phyloP scores from a whole-genome alignment of 768 basidiomycete species.

The Austroboletus eburneus region DNA sequence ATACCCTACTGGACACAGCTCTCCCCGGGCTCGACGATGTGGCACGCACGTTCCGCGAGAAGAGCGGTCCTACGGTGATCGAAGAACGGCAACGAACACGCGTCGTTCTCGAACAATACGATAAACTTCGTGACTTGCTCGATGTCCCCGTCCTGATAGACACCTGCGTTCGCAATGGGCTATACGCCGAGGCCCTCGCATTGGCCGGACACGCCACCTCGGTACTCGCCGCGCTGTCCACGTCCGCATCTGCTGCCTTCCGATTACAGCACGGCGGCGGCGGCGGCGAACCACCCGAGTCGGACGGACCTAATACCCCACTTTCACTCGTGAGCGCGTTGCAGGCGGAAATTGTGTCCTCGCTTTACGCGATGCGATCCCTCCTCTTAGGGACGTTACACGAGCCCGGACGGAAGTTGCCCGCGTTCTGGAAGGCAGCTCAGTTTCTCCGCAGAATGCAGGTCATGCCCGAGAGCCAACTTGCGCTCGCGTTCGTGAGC shows the following conservation, averaged over 20 bases:
- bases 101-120: slow-evolving; percentile 89
- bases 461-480: slow-evolving; percentile 63
- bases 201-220: slow-evolving; percentile 68
- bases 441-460: slow-evolving; percentile 84
- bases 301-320: slow-evolving; percentile 34
- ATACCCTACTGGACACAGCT: slow-evolving; percentile 56
- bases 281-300: slow-evolving; percentile 35
- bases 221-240: slow-evolving; percentile 36
- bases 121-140: slow-evolving; percentile 87
- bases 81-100: slow-evolving; percentile 70
- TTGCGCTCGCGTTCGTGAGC: slow-evolving; percentile 82
- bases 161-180: slow-evolving; percentile 88
- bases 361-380: slow-evolving; percentile 62
- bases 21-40: slow-evolving; percentile 76
- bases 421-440: slow-evolving; percentile 85
- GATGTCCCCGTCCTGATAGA: slow-evolving; percentile 90
- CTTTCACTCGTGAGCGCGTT: slow-evolving; percentile 43
- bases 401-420: slow-evolving; percentile 80
- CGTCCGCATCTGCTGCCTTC: slow-evolving; percentile 21
- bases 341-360: slow-evolving; percentile 62
- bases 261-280: slow-evolving; percentile 23
- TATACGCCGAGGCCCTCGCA: slow-evolving; percentile 89
- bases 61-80: slow-evolving; percentile 67
- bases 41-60: slow-evolving; percentile 65
- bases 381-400: slow-evolving; percentile 76